phyloP scores from a whole-genome alignment of 176 grass and related monocot species.

The Oryza officinalis region DNA sequence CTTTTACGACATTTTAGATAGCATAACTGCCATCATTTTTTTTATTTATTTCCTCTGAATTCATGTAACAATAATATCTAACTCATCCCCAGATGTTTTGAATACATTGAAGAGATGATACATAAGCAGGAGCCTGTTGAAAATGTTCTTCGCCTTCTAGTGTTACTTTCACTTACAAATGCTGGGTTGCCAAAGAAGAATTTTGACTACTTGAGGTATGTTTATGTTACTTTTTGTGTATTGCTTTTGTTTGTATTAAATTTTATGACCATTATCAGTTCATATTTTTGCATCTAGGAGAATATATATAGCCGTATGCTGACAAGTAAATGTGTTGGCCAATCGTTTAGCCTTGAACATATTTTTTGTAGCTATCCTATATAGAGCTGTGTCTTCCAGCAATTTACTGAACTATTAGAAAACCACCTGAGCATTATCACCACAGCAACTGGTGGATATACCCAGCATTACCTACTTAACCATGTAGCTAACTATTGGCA shows the following conservation, averaged over 20 bases:
- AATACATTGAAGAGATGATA: slow-evolving; percentile 98
- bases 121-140: slow-evolving; percentile 93
- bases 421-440: background rate
- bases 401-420: background rate
- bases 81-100: slow-evolving; percentile 70
- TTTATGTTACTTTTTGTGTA: slow-evolving; percentile 10
- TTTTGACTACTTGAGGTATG: slow-evolving; percentile 89
- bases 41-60: background rate
- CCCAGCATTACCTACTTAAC: background rate
- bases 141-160: slow-evolving; percentile 81
- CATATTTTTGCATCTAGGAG: background rate
- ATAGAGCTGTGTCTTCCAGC: background rate
- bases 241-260: slow-evolving; percentile 26
- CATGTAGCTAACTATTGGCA: background rate
- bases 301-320: slow-evolving; percentile 1
- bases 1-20: background rate
- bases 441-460: background rate
- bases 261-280: background rate
- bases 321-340: background rate
- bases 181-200: slow-evolving; percentile 84
- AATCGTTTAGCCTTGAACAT: background rate
- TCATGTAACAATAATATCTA: slow-evolving; percentile 19
- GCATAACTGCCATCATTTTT: background rate
- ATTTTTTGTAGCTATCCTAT: background rate
- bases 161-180: slow-evolving; percentile 94